Evolutionary conservation across 208 protist species (phyloP).

Genomic region (Acanthamoeba divionensis): DNA sequence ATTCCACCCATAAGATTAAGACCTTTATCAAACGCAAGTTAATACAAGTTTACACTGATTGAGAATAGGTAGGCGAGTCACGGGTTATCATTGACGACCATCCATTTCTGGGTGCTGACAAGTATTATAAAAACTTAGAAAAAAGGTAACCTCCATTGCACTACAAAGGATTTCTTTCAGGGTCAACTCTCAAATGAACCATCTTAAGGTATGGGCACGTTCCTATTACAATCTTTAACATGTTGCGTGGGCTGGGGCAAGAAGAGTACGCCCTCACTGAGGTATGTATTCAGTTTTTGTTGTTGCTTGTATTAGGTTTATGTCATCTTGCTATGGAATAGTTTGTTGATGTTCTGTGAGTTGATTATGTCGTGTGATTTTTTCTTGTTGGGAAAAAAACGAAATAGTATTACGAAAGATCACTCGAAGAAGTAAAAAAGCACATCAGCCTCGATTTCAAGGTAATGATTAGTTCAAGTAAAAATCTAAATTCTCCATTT

Average conservation of each 20-base stretch:
- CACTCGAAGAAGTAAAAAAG: slow-evolving; percentile 48
- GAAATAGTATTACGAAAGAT: neutral
- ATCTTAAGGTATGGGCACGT: neutral
- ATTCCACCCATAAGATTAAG: too few relatives aligned
- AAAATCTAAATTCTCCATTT: slow-evolving; percentile 40
- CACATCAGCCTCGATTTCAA: neutral
- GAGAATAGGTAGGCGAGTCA: slow-evolving; percentile 57
- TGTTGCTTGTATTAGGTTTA: too few relatives aligned
- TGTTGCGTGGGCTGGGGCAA: slow-evolving; percentile 11
- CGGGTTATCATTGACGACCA: slow-evolving; percentile 61
- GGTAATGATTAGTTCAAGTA: neutral
- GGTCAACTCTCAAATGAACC: too few relatives aligned
- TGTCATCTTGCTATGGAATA: too few relatives aligned
- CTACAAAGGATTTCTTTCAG: too few relatives aligned
- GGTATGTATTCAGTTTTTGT: neutral
- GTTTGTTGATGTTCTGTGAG: too few relatives aligned
- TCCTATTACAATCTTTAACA: slow-evolving; percentile 36
- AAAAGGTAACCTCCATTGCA: too few relatives aligned
- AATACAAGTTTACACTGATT: neutral
- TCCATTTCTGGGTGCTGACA: slow-evolving; percentile 62
- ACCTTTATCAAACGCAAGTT: too few relatives aligned
- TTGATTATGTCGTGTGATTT: too few relatives aligned
- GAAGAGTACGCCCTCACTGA: slow-evolving; percentile 32
- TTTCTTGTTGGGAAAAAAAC: too few relatives aligned
- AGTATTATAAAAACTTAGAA: slow-evolving; percentile 57